A percentile compares a stretch with the other conserved stretches of the same genome.
Conservation (phyloP, 495 filamentous ascomycete genomes). For the Penicillium taxi region DNA sequence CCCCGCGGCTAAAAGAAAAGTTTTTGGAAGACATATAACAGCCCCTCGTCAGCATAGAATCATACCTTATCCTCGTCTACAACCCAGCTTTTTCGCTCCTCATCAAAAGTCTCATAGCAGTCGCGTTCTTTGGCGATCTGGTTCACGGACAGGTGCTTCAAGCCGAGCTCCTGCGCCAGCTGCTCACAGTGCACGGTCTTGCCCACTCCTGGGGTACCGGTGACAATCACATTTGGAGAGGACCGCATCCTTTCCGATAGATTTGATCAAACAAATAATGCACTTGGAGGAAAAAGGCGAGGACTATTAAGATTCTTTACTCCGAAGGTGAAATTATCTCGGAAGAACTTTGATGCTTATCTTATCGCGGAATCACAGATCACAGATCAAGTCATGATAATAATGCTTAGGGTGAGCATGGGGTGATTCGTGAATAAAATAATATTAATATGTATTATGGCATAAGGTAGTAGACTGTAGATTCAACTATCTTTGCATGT, state of each 20-base stretch:
- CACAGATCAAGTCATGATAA: too few relatives aligned
- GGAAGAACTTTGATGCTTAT: slow-evolving; percentile 17
- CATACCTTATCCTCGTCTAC: slow-evolving; percentile 93
- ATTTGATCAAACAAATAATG: neutral
- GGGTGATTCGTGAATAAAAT: too few relatives aligned
- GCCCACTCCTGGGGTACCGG: slow-evolving; percentile 90
- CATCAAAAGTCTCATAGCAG: slow-evolving; percentile 79
- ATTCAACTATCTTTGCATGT: too few relatives aligned
- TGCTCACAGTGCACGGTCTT: slow-evolving; percentile 85
- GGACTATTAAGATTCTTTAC: too few relatives aligned
- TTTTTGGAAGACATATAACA: neutral
- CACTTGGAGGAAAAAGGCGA: slow-evolving; percentile 1
- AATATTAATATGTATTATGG: too few relatives aligned
- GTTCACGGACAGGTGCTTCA: slow-evolving; percentile 84
- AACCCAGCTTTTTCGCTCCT: slow-evolving; percentile 79
- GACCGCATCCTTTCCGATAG: slow-evolving; percentile 38
- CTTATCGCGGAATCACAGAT: too few relatives aligned
- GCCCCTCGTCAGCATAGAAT: neutral
- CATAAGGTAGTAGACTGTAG: too few relatives aligned
- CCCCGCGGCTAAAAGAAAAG: slow-evolving; percentile 8
- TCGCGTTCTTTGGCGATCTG: slow-evolving; percentile 75
- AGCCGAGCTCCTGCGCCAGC: slow-evolving; percentile 61
- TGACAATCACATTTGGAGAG: slow-evolving; percentile 85
- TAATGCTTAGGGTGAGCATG: too few relatives aligned
- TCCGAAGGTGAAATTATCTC: slow-evolving; percentile 14